These are phyloP conservation scores for Turnera subulata DNA, from an alignment of 345 rosid genomes.

Conservation along the genomic window DNA sequence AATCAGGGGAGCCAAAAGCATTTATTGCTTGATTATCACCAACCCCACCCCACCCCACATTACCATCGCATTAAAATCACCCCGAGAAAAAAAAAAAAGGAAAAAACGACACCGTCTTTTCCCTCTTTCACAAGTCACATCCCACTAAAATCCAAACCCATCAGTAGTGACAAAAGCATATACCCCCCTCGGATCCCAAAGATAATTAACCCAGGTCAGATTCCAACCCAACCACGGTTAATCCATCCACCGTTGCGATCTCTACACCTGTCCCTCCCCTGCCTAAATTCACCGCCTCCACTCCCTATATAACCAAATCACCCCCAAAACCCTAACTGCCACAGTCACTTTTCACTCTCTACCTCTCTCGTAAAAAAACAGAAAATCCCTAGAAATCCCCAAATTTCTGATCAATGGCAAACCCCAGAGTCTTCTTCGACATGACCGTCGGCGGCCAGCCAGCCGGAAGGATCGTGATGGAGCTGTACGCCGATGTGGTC, in stretches of 20 bases:
- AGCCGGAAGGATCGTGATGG: slow-evolving; percentile 27
- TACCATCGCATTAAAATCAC: not conserved
- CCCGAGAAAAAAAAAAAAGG: too few relatives aligned
- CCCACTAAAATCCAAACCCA: not conserved
- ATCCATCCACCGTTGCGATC: slow-evolving; percentile 7
- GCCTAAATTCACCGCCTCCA: slow-evolving; percentile 21
- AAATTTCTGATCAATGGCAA: not conserved
- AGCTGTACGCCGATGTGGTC: slow-evolving; percentile 25
- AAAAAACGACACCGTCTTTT: not conserved
- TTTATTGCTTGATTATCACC: not conserved
- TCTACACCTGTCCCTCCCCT: slow-evolving; percentile 38
- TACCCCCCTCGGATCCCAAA: slow-evolving; percentile 20
- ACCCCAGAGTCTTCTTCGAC: slow-evolving; percentile 33
- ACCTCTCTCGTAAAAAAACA: not conserved
- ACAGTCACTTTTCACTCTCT: rapidly evolving
- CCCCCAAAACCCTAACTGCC: slow-evolving; percentile 22
- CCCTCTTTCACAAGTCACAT: not conserved
- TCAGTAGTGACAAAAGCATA: slow-evolving; percentile 14
- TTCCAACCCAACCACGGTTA: slow-evolving; percentile 26
- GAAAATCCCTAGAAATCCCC: not conserved
- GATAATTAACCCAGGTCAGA: slow-evolving; percentile 32
- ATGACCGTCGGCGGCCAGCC: slow-evolving; percentile 26
- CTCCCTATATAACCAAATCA: slow-evolving; percentile 27
- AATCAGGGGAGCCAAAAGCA: not conserved
- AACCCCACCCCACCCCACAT: not conserved